A percentile compares a stretch with the other conserved stretches of the same genome.
Evolutionary conservation across 345 rosid genomes (phyloP).

Genomic region (Euphorbia tirucalli): DNA sequence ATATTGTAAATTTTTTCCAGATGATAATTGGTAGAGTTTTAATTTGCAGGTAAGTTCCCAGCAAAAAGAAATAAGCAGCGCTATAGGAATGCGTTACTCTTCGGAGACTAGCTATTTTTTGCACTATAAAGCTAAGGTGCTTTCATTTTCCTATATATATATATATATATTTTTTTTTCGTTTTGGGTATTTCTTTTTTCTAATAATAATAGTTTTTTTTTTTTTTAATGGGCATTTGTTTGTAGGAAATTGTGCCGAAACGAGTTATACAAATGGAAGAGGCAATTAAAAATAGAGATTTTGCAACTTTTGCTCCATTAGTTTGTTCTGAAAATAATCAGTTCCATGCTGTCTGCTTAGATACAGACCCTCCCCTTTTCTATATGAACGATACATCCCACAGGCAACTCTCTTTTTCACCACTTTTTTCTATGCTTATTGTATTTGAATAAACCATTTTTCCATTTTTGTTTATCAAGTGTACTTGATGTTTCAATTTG

Average conservation of each 20-base stretch:
- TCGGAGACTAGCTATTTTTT: slow-evolving; percentile 90
- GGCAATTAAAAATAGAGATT: slow-evolving; percentile 67
- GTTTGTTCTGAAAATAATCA: slow-evolving; percentile 92
- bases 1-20: no score
- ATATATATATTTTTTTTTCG: no score
- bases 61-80: slow-evolving; percentile 96
- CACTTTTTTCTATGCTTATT: slow-evolving; percentile 1
- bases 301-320: slow-evolving; percentile 68
- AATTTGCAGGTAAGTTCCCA: slow-evolving; percentile 72
- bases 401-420: slow-evolving; percentile 43
- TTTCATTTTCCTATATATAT: slow-evolving; percentile 3
- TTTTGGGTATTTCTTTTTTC: no score
- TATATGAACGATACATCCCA: slow-evolving; percentile 98
- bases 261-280: slow-evolving; percentile 78
- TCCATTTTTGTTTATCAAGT: no score
- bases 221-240: neutral
- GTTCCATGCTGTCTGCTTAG: slow-evolving; percentile 95
- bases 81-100: slow-evolving; percentile 89
- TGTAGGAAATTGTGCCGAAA: slow-evolving; percentile 81
- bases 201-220: no score
- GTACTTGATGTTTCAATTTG: no score
- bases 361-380: slow-evolving; percentile 89
- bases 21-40: no score
- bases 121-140: slow-evolving; percentile 83
- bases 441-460: no score